These are phyloP conservation scores for Tetrastigma voinierianum DNA, from an alignment of 164 flowering plant species.

Conservation along the genomic window DNA sequence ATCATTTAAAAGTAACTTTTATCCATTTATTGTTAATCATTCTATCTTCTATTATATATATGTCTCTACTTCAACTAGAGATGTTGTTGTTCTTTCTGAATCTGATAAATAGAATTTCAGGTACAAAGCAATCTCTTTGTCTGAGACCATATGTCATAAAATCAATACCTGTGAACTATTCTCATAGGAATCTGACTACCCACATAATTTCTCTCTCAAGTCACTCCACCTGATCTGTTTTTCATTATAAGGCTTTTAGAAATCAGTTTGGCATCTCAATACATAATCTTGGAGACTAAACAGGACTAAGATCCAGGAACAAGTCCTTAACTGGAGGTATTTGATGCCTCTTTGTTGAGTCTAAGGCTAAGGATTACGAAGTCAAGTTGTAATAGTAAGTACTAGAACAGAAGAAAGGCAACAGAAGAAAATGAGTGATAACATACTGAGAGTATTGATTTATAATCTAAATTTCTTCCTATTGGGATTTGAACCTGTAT, in stretches of 20 bases:
- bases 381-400: not conserved
- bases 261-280: too few species aligned
- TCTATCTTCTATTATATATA: too few species aligned
- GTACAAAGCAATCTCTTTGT: too few species aligned
- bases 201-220: conserved; percentile 62
- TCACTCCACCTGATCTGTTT: conserved; percentile 53
- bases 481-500: too few species aligned
- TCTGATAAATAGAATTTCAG: too few species aligned
- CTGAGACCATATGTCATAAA: too few species aligned
- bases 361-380: not conserved
- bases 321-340: not conserved
- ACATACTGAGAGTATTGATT: not conserved
- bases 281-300: too few species aligned
- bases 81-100: conserved; percentile 39
- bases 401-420: not conserved
- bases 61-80: too few species aligned
- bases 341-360: conserved; percentile 1
- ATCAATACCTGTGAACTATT: conserved; percentile 64
- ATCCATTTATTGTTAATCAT: too few species aligned
- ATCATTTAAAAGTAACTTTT: too few species aligned
- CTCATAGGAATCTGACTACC: too few species aligned
- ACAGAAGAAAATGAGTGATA: not conserved
- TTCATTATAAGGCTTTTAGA: not conserved
- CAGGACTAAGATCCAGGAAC: conserved; percentile 1
- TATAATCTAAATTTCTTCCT: not conserved